Evolutionary conservation across 2,329 filamentous ascomycete species (phyloP).

Genomic region (Pseudogymnoascus destructans): DNA sequence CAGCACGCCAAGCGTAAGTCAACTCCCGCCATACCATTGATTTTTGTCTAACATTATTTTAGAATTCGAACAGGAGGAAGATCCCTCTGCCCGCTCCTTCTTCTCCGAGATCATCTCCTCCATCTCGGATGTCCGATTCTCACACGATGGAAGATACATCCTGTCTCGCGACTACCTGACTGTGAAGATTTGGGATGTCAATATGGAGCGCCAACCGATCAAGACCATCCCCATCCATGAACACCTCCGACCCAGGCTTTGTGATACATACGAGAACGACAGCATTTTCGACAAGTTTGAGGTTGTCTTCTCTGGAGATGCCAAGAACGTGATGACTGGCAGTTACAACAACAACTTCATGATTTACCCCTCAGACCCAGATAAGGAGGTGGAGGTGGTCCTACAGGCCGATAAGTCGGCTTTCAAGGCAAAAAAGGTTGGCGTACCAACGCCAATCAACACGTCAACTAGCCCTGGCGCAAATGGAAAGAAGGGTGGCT

Average conservation of each 20-base stretch:
- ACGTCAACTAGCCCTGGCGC: slow-evolving; percentile 58
- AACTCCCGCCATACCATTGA: not conserved
- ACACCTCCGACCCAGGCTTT: slow-evolving; percentile 82
- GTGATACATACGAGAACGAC: slow-evolving; percentile 98
- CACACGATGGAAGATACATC: slow-evolving; percentile 90
- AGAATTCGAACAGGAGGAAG: slow-evolving; percentile 99
- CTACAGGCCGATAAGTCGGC: slow-evolving; percentile 96
- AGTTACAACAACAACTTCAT: slow-evolving; percentile 99
- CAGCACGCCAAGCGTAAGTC: slow-evolving; percentile 76
- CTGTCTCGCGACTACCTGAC: slow-evolving; percentile 95
- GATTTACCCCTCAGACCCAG: slow-evolving; percentile 95
- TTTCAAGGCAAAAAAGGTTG: slow-evolving; percentile 99
- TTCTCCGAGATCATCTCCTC: slow-evolving; percentile 99
- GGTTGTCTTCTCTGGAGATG: slow-evolving; percentile 95
- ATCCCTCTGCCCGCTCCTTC: slow-evolving; percentile 91
- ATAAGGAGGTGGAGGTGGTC: slow-evolving; percentile 94
- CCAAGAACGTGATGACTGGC: slow-evolving; percentile 98
- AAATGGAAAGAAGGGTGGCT: slow-evolving; percentile 71
- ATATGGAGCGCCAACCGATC: slow-evolving; percentile 94
- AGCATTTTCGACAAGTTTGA: slow-evolving; percentile 99
- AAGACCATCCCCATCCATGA: slow-evolving; percentile 99
- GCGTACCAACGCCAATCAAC: slow-evolving; percentile 94
- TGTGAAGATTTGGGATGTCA: slow-evolving; percentile 99
- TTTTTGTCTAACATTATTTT: slow-evolving; percentile 15
- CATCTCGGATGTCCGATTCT: slow-evolving; percentile 97